Conservation (phyloP, 768 basidiomycete species). For the Hemileccinum rubropunctum region DNA sequence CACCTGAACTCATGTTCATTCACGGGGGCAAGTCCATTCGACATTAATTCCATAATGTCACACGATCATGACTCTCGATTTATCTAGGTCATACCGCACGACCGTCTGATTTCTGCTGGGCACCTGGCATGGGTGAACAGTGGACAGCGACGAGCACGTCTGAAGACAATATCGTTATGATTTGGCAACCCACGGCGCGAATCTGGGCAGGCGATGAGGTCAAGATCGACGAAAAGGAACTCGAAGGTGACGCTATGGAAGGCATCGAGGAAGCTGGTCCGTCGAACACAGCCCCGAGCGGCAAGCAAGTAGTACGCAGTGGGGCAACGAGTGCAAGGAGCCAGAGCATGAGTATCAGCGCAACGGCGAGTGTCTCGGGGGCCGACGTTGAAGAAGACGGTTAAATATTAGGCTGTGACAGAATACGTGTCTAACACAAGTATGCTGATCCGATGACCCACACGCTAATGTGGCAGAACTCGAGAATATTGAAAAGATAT, state of each 20-base stretch:
- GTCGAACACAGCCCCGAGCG: conserved; percentile 12
- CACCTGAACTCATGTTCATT: conserved; percentile 92
- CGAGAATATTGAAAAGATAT: background rate
- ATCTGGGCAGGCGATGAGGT: conserved; percentile 91
- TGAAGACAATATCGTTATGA: conserved; percentile 95
- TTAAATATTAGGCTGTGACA: conserved; percentile 14
- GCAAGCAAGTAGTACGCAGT: conserved; percentile 23
- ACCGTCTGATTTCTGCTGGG: conserved; percentile 95
- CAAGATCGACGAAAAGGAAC: conserved; percentile 78
- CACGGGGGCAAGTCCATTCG: conserved; percentile 71
- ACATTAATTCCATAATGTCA: background rate
- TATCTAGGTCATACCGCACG: conserved; percentile 78
- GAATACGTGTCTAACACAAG: conserved; percentile 8
- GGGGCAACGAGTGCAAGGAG: conserved; percentile 45
- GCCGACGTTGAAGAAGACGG: conserved; percentile 43
- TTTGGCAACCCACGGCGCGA: conserved; percentile 96
- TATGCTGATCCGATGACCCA: conserved; percentile 9
- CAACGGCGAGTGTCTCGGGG: conserved; percentile 46
- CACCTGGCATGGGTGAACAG: conserved; percentile 73
- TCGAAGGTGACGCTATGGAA: conserved; percentile 80
- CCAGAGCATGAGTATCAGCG: conserved; percentile 63
- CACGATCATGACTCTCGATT: conserved; percentile 1
- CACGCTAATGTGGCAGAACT: background rate
- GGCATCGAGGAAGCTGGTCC: conserved; percentile 50
- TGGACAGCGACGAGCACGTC: conserved; percentile 89